Percentiles rank a stretch among this genome's conserved stretches.
These are phyloP conservation scores for Steccherinum ochraceum DNA, from an alignment of 768 basidiomycete genomes.

Conservation along the genomic window DNA sequence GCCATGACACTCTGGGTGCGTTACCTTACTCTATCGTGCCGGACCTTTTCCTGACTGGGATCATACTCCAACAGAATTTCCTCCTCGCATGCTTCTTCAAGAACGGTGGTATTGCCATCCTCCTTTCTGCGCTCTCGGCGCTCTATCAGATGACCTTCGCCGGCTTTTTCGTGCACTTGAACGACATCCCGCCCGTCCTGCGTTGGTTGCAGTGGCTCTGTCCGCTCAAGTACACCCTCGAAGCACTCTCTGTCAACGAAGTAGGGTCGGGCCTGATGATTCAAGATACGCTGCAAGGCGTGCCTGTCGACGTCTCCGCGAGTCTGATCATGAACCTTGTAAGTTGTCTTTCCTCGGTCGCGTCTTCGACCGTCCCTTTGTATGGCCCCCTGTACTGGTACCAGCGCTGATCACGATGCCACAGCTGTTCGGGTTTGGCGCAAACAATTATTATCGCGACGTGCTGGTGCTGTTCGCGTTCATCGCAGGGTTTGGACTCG, in stretches of 20 bases:
- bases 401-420: background rate
- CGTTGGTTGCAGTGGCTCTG: conserved; percentile 93
- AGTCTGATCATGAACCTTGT: conserved; percentile 81
- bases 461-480: conserved; percentile 84
- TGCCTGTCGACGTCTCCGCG: conserved; percentile 77
- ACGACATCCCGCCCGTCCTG: conserved; percentile 80
- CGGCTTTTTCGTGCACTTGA: conserved; percentile 89
- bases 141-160: conserved; percentile 85
- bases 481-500: conserved; percentile 69
- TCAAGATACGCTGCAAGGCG: conserved; percentile 68
- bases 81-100: conserved; percentile 76
- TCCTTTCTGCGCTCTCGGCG: conserved; percentile 71
- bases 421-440: conserved; percentile 82
- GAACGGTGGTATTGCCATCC: conserved; percentile 87
- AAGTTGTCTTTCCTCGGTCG: conserved; percentile 21
- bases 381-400: background rate
- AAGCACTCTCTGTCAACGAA: conserved; percentile 88
- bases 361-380: no score
- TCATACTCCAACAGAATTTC: conserved; percentile 92
- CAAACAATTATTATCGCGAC: conserved; percentile 82
- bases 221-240: conserved; percentile 76
- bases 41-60: no score
- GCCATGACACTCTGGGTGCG: conserved; percentile 83
- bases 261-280: conserved; percentile 87
- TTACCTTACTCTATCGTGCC: conserved; percentile 7